A percentile compares a stretch with the other conserved stretches of the same genome.
Conservation (phyloP, 257 asterid species). For the Dorcoceras hygrometricum region DNA sequence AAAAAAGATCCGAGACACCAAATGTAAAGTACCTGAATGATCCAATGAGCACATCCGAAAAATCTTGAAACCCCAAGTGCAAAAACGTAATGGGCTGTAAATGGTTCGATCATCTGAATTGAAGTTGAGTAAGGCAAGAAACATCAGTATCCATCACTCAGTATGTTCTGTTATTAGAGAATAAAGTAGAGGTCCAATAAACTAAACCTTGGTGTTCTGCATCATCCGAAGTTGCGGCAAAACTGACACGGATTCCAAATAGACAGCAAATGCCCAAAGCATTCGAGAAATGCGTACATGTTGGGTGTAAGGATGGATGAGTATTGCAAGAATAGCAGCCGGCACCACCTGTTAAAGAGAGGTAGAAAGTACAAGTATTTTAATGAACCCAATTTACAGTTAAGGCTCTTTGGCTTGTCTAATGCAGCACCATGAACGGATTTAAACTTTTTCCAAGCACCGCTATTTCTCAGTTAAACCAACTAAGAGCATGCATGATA, state of each 20-base stretch:
- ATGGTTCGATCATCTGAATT: conserved; percentile 83
- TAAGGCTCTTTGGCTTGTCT: not conserved
- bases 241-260: conserved; percentile 78
- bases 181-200: not conserved
- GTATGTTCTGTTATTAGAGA: not conserved
- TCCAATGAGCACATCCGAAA: conserved; percentile 90
- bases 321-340: conserved; percentile 50
- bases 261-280: conserved; percentile 80
- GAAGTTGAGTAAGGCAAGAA: not conserved
- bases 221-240: conserved; percentile 90
- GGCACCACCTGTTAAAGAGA: conserved; percentile 52
- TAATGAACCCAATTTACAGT: not conserved
- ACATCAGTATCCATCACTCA: not conserved
- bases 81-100: conserved; percentile 85
- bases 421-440: not conserved
- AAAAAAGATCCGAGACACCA: not conserved
- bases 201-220: conserved; percentile 77
- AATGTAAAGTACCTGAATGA: conserved; percentile 57
- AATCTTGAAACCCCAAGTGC: conserved; percentile 87
- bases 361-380: not conserved
- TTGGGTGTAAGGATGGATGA: conserved; percentile 59
- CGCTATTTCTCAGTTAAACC: not conserved
- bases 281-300: conserved; percentile 44
- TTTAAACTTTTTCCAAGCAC: not conserved
- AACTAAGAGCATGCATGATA: not conserved